Evolutionary conservation across 345 rosid genomes (phyloP).

Genomic region (Hevea brasiliensis): DNA sequence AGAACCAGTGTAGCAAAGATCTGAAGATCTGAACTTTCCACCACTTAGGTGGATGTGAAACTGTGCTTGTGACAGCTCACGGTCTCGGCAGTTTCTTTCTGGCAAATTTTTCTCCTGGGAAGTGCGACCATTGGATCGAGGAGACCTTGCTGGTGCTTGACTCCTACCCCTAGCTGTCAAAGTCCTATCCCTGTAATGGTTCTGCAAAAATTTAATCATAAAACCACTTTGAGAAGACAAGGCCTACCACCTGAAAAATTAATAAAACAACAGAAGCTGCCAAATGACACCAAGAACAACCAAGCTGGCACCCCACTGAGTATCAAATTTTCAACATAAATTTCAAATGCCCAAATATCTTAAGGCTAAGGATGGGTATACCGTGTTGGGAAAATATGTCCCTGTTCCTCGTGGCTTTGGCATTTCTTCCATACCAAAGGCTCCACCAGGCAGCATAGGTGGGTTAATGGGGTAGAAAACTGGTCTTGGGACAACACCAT

Average conservation of each 20-base stretch:
- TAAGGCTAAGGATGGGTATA: constrained; percentile 33
- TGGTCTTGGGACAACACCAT: constrained; percentile 49
- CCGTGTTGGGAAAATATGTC: constrained; percentile 75
- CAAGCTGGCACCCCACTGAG: constrained; percentile 11
- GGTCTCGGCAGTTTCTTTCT: constrained; percentile 51
- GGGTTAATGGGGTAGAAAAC: constrained; percentile 47
- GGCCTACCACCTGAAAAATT: constrained; percentile 18
- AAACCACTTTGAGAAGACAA: constrained; percentile 17
- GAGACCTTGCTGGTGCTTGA: constrained; percentile 57
- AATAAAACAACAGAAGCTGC: background rate
- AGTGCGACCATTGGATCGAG: constrained; percentile 49
- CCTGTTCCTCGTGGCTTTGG: constrained; percentile 83
- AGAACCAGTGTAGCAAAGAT: constrained; percentile 39
- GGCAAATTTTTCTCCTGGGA: constrained; percentile 39
- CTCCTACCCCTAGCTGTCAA: constrained; percentile 48
- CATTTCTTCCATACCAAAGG: constrained; percentile 62
- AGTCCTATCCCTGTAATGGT: constrained; percentile 63
- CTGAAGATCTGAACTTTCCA: constrained; percentile 45
- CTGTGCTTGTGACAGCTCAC: constrained; percentile 38
- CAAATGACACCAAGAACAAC: constrained; percentile 21
- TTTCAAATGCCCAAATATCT: constrained; percentile 14
- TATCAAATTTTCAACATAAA: constrained; percentile 12
- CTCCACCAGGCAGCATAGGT: constrained; percentile 44
- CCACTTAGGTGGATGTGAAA: constrained; percentile 29
- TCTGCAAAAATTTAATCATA: constrained; percentile 52